Base-by-base conservation (phyloP, 805 yeast species). In the Pichia ethanolica region DNA sequence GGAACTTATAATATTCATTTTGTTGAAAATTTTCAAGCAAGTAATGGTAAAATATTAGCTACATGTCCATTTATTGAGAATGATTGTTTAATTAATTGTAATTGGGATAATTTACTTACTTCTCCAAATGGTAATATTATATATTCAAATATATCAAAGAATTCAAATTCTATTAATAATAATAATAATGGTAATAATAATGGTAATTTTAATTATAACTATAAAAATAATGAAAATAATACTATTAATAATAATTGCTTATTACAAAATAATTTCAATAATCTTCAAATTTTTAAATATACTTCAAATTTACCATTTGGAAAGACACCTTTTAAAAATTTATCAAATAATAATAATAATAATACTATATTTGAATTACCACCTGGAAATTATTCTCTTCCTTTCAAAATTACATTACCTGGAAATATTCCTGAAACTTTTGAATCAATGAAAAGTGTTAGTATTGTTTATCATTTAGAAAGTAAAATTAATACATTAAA, bases 341-440 rank as follows among this genome's bases (percentile, higher is more conserved):
- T 52, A 3, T 30, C 32, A 7, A 30, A 30, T 30, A 30, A 27
- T 9, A 33, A 10, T 4, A 55, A 54, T 26, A 35, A 42, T 8
- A 45, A 44, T 20, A 35, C 48, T 8, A 14, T 49, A 7, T 78
- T 67, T 54, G 60, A 68, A 12, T 61, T 78, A 32, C 80, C 79
- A 2, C 64, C 71, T 48, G 82, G 82, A 1, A 78, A 78, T 57
- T 77, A 77, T 55, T 69, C 72, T 40, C 60, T 78, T 45, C 82
- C 82, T 0, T 78, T 78, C 54, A 59, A 53, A 35, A 62, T 71
- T 8, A 61, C 59, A 11, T 59, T 78, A 30, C 82, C 82, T 0
- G 69, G 78, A 1, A 70, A 71, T 48, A 54, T 72, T 0, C 70
- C 76, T 10, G 82, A 76, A 54, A 71, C 81, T 0, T 70, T 77